Percentiles rank a stretch among this genome's conserved stretches.
These are phyloP conservation scores for Jaltomata sinuosa DNA, from an alignment of 257 asterid genomes.

Conservation along the genomic window DNA sequence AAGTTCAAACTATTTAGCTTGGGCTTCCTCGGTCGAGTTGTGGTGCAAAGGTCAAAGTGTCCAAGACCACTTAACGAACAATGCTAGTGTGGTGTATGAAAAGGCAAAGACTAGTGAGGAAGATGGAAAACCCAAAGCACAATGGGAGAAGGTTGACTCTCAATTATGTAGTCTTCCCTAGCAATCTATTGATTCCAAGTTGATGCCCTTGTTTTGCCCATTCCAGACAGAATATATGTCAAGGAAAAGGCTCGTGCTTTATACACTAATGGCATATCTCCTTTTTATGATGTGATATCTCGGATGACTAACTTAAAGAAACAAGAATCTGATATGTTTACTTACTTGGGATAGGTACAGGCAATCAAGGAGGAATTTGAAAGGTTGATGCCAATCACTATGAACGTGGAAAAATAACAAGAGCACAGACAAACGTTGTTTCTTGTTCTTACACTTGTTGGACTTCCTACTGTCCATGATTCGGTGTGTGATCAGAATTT, in stretches of 20 bases:
- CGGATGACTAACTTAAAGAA: background rate
- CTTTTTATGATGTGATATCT: background rate
- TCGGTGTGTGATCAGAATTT: too few species aligned
- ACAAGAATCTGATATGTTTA: background rate
- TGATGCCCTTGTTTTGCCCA: background rate
- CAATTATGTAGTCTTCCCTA: background rate
- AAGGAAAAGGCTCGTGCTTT: background rate
- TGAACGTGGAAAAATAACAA: too few species aligned
- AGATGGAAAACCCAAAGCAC: background rate
- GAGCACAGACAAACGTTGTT: too few species aligned
- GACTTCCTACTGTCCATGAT: too few species aligned
- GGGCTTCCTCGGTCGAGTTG: too few species aligned
- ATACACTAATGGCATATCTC: background rate
- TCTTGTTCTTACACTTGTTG: too few species aligned
- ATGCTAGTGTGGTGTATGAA: too few species aligned
- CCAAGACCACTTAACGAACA: too few species aligned
- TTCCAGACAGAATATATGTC: background rate
- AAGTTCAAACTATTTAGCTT: too few species aligned
- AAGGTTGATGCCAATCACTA: background rate
- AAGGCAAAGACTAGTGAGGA: background rate
- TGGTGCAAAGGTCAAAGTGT: too few species aligned
- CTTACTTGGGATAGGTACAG: too few species aligned
- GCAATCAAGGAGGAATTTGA: background rate
- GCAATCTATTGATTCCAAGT: background rate
- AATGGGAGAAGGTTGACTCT: background rate